These are phyloP conservation scores for Xylaria polymorpha DNA, from an alignment of 2,329 filamentous ascomycete species.

Conservation along the genomic window DNA sequence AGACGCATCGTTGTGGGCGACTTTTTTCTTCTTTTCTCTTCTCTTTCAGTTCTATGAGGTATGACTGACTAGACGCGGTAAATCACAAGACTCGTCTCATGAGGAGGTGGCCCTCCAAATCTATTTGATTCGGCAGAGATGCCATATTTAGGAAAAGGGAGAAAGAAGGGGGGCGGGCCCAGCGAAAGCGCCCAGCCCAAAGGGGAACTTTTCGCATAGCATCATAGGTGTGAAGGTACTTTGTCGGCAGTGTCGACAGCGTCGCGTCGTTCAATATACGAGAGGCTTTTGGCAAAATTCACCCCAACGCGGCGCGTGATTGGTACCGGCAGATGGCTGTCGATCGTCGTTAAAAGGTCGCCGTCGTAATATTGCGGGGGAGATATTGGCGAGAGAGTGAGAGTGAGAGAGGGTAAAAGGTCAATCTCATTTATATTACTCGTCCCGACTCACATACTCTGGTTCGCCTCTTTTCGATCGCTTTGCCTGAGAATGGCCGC, in stretches of 20 bases:
- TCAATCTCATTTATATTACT: conserved; percentile 34
- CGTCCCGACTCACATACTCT: neutral
- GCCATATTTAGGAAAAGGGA: conserved; percentile 34
- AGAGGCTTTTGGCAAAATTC: conserved; percentile 36
- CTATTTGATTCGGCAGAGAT: conserved; percentile 12
- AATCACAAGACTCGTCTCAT: conserved; percentile 13
- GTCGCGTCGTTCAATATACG: conserved; percentile 31
- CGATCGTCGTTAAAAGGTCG: neutral
- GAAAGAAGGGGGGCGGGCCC: no score
- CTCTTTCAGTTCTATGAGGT: conserved; percentile 1
- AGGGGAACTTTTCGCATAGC: neutral
- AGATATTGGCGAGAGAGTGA: neutral
- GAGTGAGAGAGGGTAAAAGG: conserved; percentile 2
- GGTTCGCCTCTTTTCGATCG: neutral
- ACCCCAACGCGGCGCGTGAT: conserved; percentile 25
- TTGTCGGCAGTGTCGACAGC: conserved; percentile 30
- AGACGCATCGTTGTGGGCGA: conserved; percentile 32
- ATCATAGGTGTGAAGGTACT: conserved; percentile 34
- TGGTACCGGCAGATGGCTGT: conserved; percentile 36
- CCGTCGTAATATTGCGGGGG: conserved; percentile 22
- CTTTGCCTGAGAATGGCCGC: conserved; percentile 1
- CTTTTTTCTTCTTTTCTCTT: neutral
- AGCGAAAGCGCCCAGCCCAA: neutral
- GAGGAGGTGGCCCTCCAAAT: neutral
- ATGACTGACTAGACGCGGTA: conserved; percentile 12